phyloP scores from a whole-genome alignment of 805 yeast genomes.

The Candida ulmi region DNA sequence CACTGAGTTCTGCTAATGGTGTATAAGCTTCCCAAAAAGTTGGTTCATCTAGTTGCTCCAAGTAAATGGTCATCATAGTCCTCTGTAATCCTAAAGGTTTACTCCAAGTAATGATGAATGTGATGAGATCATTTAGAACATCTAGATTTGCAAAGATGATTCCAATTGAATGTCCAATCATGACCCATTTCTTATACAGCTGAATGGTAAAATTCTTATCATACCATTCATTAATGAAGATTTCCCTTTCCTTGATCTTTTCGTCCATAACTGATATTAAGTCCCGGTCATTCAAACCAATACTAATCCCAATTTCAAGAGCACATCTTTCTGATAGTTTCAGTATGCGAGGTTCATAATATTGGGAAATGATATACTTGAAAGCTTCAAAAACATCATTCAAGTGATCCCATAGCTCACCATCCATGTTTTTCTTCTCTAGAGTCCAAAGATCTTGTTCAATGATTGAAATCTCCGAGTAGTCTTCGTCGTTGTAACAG shows the following conservation, averaged over 20 bases:
- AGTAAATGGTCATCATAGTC: background rate
- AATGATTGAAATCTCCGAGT: conserved; percentile 1
- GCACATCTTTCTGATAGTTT: conserved; percentile 6
- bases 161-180: conserved; percentile 15
- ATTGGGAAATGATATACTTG: background rate
- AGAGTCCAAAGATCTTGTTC: conserved; percentile 1
- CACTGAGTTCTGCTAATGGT: background rate
- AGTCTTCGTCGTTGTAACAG: background rate
- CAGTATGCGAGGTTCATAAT: conserved; percentile 1
- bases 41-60: background rate
- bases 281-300: conserved; percentile 5
- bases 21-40: background rate
- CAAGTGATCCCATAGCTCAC: conserved; percentile 1
- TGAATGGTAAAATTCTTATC: conserved; percentile 2
- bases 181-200: conserved; percentile 6
- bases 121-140: conserved; percentile 1
- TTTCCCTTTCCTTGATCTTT: conserved; percentile 4
- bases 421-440: background rate
- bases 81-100: background rate
- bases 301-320: conserved; percentile 6
- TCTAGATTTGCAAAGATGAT: conserved; percentile 4
- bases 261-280: conserved; percentile 2
- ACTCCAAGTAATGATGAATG: conserved; percentile 1
- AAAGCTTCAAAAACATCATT: conserved; percentile 3
- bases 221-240: conserved; percentile 4